Evolutionary conservation across 1,284 basidiomycete species (phyloP).

Genomic region (Chalciporus piperatoides): DNA sequence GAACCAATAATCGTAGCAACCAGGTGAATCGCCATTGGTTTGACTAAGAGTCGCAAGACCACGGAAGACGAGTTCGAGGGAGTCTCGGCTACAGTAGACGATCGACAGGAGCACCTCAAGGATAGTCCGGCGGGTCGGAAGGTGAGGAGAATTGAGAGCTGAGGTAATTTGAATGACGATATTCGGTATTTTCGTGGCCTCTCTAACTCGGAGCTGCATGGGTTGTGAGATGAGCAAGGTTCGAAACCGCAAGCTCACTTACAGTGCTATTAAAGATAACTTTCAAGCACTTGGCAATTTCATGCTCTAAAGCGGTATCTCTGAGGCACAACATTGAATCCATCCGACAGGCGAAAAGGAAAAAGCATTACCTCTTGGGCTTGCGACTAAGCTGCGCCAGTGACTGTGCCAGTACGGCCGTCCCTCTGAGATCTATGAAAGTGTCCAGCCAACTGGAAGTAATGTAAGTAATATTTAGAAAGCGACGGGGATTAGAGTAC

Average conservation of each 20-base stretch:
- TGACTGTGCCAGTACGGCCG: conserved; percentile 81
- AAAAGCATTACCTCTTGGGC: conserved; percentile 50
- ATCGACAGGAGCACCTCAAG: conserved; percentile 73
- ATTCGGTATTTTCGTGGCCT: conserved; percentile 74
- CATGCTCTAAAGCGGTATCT: conserved; percentile 81
- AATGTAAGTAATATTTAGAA: conserved; percentile 13
- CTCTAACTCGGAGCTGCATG: conserved; percentile 65
- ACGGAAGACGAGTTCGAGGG: conserved; percentile 53
- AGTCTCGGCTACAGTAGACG: conserved; percentile 57
- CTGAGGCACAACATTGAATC: conserved; percentile 36
- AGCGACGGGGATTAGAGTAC: conserved; percentile 37
- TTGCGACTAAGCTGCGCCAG: conserved; percentile 74
- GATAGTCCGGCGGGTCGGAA: conserved; percentile 78
- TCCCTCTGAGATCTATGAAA: conserved; percentile 78
- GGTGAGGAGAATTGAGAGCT: conserved; percentile 80
- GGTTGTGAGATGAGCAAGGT: conserved; percentile 9
- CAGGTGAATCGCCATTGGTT: conserved; percentile 56
- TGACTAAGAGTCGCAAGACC: conserved; percentile 67
- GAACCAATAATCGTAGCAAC: conserved; percentile 88
- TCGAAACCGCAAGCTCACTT: conserved; percentile 24
- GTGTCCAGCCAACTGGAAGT: conserved; percentile 72
- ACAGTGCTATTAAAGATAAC: conserved; percentile 80
- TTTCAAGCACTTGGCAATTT: conserved; percentile 86
- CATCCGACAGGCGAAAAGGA: background rate
- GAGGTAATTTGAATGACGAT: conserved; percentile 83